These are phyloP conservation scores for Porphyra umbilicalis DNA, from an alignment of 31 red algal genomes.

Conservation along the genomic window DNA sequence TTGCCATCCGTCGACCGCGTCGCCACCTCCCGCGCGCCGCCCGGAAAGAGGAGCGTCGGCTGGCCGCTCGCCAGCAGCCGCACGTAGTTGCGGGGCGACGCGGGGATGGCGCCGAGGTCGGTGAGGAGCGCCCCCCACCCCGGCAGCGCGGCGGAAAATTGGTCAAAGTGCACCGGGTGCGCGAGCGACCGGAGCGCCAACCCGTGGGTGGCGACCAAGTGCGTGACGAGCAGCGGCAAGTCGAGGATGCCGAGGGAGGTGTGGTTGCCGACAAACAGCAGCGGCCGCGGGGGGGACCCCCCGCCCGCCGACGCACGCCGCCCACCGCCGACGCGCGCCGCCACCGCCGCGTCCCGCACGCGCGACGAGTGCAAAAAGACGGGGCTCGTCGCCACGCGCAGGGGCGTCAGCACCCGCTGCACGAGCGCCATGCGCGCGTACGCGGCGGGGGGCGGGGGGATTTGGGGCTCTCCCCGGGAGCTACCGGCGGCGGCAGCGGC, in stretches of 20 bases:
- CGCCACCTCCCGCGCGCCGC: constrained; percentile 62
- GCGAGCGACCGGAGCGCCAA: constrained; percentile 39
- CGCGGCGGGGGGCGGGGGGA: not conserved
- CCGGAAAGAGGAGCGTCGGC: constrained; percentile 62
- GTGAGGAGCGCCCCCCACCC: constrained; percentile 34
- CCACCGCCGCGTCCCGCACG: constrained; percentile 7
- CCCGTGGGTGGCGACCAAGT: constrained; percentile 16
- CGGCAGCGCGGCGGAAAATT: constrained; percentile 9
- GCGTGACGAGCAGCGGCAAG: constrained; percentile 51
- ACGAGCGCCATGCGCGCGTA: not conserved
- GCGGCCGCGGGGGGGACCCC: constrained; percentile 6
- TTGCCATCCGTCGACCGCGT: constrained; percentile 51
- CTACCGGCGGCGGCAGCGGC: not conserved
- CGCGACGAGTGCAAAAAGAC: constrained; percentile 34
- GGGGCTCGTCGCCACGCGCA: constrained; percentile 20
- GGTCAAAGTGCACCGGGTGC: constrained; percentile 39
- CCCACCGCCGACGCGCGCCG: not conserved
- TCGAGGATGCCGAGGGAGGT: constrained; percentile 61
- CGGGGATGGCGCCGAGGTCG: constrained; percentile 48
- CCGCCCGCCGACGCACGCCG: not conserved
- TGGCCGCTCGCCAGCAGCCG: constrained; percentile 36
- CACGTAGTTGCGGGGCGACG: constrained; percentile 54
- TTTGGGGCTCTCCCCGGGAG: not conserved
- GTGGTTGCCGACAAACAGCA: constrained; percentile 84
- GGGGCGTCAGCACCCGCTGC: constrained; percentile 11